Evolutionary conservation across 495 filamentous ascomycete species (phyloP).

Genomic region (Penicillium robsamsonii): DNA sequence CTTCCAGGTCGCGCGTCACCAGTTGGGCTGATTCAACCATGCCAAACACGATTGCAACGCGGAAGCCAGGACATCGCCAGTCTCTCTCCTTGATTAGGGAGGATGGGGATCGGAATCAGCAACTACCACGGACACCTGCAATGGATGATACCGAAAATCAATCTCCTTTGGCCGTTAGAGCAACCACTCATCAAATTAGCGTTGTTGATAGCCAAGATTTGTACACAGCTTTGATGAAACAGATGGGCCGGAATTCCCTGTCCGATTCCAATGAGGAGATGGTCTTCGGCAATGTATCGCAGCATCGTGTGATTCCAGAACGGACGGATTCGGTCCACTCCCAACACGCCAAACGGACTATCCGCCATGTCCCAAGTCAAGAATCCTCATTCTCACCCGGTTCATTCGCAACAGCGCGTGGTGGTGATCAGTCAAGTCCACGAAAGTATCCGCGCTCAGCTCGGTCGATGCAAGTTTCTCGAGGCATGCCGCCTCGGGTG

Average conservation of each 20-base stretch:
- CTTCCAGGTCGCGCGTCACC: conserved; percentile 65
- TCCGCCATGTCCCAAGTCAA: conserved; percentile 35
- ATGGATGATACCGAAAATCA: conserved; percentile 9
- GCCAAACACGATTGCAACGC: conserved; percentile 46
- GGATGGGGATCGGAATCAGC: conserved; percentile 48
- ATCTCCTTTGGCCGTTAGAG: conserved; percentile 15
- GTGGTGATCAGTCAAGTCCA: conserved; percentile 25
- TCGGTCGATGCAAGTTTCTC: conserved; percentile 2
- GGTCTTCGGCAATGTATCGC: conserved; percentile 31
- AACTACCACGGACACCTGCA: conserved; percentile 22
- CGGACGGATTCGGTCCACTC: conserved; percentile 30
- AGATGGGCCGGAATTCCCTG: conserved; percentile 43
- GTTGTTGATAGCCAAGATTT: conserved; percentile 62
- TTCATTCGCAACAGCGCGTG: conserved; percentile 33
- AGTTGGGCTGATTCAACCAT: conserved; percentile 70
- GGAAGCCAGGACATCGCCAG: conserved; percentile 46
- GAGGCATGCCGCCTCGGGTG: background rate
- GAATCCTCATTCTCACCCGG: conserved; percentile 32
- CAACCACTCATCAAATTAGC: conserved; percentile 19
- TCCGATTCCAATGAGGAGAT: conserved; percentile 34
- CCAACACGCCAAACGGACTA: conserved; percentile 30
- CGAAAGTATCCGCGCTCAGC: conserved; percentile 8
- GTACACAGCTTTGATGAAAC: conserved; percentile 72
- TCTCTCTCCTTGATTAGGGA: conserved; percentile 68
- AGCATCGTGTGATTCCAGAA: conserved; percentile 34